phyloP scores from a whole-genome alignment of 2,329 filamentous ascomycete species.

The Bipolaris zeicola region DNA sequence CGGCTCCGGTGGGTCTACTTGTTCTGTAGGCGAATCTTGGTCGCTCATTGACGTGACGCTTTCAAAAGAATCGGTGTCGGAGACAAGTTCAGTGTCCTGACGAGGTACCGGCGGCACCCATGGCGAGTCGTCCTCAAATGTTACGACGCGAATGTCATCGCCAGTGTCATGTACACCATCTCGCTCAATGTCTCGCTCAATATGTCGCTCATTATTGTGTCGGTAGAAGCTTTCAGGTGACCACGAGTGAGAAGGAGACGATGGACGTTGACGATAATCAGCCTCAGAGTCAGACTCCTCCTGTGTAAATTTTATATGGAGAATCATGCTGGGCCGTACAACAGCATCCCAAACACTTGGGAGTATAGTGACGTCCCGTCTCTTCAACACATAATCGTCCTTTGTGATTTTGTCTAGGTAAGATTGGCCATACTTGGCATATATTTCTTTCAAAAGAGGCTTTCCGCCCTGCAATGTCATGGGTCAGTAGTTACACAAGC shows the following conservation, averaged over 20 bases:
- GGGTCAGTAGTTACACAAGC: not conserved
- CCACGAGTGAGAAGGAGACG: not conserved
- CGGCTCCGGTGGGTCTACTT: not conserved
- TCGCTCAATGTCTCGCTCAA: not conserved
- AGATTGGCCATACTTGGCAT: slow-evolving; percentile 7
- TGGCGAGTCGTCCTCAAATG: not conserved
- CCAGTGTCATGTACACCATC: not conserved
- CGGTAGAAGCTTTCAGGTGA: not conserved
- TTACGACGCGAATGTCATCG: not conserved
- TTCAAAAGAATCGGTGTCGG: not conserved
- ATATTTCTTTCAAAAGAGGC: slow-evolving; percentile 20
- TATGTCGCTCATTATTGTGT: not conserved
- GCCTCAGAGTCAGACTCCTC: not conserved
- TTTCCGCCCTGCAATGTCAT: slow-evolving; percentile 12
- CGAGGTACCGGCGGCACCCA: not conserved
- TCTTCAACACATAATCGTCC: slow-evolving; percentile 22
- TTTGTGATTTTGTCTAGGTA: slow-evolving; percentile 11
- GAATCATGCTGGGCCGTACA: slow-evolving; percentile 10
- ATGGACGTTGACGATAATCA: not conserved
- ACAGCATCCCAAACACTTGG: slow-evolving; percentile 28
- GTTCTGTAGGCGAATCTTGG: not conserved
- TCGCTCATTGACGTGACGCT: not conserved
- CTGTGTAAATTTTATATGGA: slow-evolving; percentile 9
- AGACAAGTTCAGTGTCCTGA: not conserved
- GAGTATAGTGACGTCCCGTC: slow-evolving; percentile 20